Conservation (phyloP, 805 yeast genomes). For the Yamadazyma akitaensis region DNA sequence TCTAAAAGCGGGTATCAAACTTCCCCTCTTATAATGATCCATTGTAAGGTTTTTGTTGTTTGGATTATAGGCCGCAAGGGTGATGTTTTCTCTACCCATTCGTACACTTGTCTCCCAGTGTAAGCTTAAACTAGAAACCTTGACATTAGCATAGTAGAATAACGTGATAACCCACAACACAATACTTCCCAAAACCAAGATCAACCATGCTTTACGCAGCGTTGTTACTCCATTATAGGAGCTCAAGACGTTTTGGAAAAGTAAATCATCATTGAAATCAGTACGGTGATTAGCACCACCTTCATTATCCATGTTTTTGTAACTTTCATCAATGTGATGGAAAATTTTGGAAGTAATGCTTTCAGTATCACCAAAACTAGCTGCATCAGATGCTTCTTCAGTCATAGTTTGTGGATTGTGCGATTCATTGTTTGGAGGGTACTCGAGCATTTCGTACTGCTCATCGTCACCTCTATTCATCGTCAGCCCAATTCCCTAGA, state of each 20-base stretch:
- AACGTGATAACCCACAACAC: conserved; percentile 9
- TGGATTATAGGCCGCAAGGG: conserved; percentile 28
- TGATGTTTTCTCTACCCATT: conserved; percentile 27
- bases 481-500: background rate
- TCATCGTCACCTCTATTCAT: conserved; percentile 1
- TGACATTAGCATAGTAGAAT: conserved; percentile 11
- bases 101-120: conserved; percentile 10
- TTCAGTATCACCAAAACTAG: background rate
- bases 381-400: background rate
- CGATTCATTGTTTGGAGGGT: background rate
- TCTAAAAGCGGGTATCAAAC: conserved; percentile 15
- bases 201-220: background rate
- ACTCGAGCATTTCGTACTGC: conserved; percentile 15
- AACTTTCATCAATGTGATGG: background rate
- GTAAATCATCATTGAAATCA: conserved; percentile 21
- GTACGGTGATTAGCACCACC: conserved; percentile 8
- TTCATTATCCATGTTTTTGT: conserved; percentile 1
- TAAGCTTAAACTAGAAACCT: conserved; percentile 3
- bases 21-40: conserved; percentile 22
- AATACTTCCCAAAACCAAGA: background rate
- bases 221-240: conserved; percentile 15
- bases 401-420: background rate
- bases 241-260: conserved; percentile 21
- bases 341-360: conserved; percentile 2
- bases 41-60: conserved; percentile 27